A percentile compares a stretch with the other conserved stretches of the same genome.
These are phyloP conservation scores for Xylariaceae sp. DNA, from an alignment of 2,329 filamentous ascomycete genomes.

Conservation along the genomic window DNA sequence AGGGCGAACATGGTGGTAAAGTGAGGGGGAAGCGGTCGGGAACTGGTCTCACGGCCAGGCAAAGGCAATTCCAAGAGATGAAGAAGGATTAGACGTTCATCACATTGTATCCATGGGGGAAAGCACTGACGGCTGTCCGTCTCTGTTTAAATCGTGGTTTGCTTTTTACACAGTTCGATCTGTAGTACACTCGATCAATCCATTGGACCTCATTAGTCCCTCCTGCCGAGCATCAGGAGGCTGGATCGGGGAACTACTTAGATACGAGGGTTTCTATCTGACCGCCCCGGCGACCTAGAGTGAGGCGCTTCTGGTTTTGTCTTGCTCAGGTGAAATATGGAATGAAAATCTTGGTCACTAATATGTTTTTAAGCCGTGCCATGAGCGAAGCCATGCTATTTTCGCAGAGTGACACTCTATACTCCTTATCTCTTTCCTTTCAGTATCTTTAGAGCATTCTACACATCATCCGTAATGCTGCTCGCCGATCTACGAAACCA, in stretches of 20 bases:
- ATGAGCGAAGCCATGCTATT: not conserved
- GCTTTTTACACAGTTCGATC: not conserved
- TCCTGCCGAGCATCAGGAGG: not conserved
- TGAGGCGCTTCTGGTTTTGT: not conserved
- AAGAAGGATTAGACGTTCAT: not conserved
- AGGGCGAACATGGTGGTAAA: not conserved
- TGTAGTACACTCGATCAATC: not conserved
- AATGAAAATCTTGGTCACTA: not conserved
- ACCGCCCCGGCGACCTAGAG: not conserved
- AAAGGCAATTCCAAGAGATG: not conserved
- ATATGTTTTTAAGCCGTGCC: not conserved
- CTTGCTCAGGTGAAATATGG: not conserved
- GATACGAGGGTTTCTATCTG: not conserved
- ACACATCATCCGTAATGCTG: not conserved
- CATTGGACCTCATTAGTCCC: not conserved
- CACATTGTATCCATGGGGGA: not conserved
- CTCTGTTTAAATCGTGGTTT: not conserved
- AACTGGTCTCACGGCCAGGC: not conserved
- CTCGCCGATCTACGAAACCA: conserved; percentile 4
- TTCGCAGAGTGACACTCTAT: not conserved
- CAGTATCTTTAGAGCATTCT: not conserved
- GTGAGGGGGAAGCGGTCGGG: not conserved
- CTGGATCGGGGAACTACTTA: not conserved
- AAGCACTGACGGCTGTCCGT: not conserved
- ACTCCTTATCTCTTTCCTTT: not conserved